Conservation (phyloP, 2,329 filamentous ascomycete genomes). For the Penicillium sp. region DNA sequence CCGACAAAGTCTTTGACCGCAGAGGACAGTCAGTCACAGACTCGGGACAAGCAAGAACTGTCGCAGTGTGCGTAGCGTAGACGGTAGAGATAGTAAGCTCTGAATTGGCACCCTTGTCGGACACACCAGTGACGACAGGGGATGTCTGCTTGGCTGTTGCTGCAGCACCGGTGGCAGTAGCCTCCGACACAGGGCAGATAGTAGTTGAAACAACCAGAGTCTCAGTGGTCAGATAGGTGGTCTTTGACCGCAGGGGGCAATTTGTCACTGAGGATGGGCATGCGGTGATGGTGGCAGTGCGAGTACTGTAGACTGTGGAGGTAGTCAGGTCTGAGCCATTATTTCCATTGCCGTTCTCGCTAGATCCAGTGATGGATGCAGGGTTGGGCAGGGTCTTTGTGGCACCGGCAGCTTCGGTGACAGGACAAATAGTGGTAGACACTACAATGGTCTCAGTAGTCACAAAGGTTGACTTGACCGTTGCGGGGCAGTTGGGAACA, state of each 20-base stretch:
- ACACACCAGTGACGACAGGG: background rate
- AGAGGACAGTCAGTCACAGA: constrained; percentile 30
- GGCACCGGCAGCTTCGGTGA: background rate
- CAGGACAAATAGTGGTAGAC: constrained; percentile 7
- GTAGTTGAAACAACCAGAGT: constrained; percentile 25
- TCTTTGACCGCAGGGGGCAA: constrained; percentile 24
- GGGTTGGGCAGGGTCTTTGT: background rate
- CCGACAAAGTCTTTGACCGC: constrained; percentile 12
- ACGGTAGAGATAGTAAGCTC: constrained; percentile 25
- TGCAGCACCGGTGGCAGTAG: background rate
- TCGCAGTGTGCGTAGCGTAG: constrained; percentile 23
- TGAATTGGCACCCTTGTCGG: background rate
- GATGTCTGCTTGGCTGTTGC: background rate
- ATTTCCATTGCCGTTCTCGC: background rate
- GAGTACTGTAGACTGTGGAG: constrained; percentile 24
- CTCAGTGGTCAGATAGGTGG: constrained; percentile 23
- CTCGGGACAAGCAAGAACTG: constrained; percentile 28
- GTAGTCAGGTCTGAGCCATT: constrained; percentile 12
- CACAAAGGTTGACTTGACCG: constrained; percentile 1
- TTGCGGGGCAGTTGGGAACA: constrained; percentile 1
- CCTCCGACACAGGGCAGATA: constrained; percentile 19
- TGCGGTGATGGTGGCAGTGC: constrained; percentile 26
- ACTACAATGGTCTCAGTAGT: constrained; percentile 6
- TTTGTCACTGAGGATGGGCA: constrained; percentile 30
- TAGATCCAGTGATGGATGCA: background rate